These are phyloP conservation scores for Colletotrichum musae DNA, from an alignment of 2,329 filamentous ascomycete species.

Conservation along the genomic window DNA sequence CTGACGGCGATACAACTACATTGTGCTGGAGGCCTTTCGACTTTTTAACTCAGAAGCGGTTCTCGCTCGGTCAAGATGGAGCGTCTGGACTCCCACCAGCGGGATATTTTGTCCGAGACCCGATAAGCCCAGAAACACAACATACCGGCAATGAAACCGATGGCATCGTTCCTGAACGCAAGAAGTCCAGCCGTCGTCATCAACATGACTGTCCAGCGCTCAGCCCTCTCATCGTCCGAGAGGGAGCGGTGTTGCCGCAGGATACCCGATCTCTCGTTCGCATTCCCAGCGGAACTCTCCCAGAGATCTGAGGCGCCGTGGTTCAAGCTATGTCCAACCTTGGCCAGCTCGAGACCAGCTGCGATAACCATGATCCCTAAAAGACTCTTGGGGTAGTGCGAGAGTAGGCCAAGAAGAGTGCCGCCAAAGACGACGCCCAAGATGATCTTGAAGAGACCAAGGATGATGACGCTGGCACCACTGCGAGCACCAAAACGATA, in stretches of 20 bases:
- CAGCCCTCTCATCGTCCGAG: constrained; percentile 77
- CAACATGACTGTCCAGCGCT: constrained; percentile 91
- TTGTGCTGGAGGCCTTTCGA: neutral
- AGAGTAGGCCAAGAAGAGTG: constrained; percentile 79
- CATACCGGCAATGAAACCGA: constrained; percentile 88
- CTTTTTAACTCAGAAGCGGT: constrained; percentile 46
- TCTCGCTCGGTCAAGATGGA: constrained; percentile 47
- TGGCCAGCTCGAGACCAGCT: constrained; percentile 88
- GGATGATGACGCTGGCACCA: constrained; percentile 84
- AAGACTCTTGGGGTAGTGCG: constrained; percentile 80
- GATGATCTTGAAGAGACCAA: constrained; percentile 82
- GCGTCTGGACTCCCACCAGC: constrained; percentile 53
- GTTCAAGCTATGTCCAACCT: constrained; percentile 87
- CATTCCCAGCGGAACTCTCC: constrained; percentile 65
- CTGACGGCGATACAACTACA: no score
- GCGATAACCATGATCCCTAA: constrained; percentile 92
- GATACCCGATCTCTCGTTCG: constrained; percentile 46
- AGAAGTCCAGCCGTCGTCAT: constrained; percentile 86
- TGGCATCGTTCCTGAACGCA: constrained; percentile 90
- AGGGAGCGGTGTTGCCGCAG: constrained; percentile 65
- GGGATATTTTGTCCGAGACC: constrained; percentile 59
- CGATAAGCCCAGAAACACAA: constrained; percentile 81
- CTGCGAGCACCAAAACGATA: constrained; percentile 92
- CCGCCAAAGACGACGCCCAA: constrained; percentile 84
- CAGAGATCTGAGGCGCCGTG: constrained; percentile 75